These are phyloP conservation scores for Myxozyma nipponensis DNA, from an alignment of 805 yeast species.

Conservation along the genomic window DNA sequence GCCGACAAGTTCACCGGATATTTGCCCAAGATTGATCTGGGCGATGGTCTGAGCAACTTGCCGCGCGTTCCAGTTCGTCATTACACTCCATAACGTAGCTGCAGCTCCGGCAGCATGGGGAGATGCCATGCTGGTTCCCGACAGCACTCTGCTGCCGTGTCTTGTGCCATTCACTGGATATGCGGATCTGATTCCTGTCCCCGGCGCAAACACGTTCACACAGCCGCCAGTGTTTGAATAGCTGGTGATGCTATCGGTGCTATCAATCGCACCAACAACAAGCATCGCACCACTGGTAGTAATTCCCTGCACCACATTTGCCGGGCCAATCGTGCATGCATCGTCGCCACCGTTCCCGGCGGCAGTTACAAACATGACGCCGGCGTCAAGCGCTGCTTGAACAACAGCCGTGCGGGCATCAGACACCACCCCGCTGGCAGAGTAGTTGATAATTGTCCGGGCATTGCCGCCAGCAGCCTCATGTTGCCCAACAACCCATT, in stretches of 20 bases:
- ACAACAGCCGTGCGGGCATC: constrained; percentile 84
- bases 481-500: constrained; percentile 74
- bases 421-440: constrained; percentile 90
- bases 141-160: constrained; percentile 42
- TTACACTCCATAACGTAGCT: constrained; percentile 7
- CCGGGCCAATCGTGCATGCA: constrained; percentile 90
- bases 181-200: constrained; percentile 73
- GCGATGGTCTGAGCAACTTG: constrained; percentile 4
- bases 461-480: constrained; percentile 34
- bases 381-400: constrained; percentile 82
- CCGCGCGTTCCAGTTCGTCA: constrained; percentile 2
- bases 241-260: background rate
- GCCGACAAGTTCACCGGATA: background rate
- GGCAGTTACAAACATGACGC: constrained; percentile 87
- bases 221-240: constrained; percentile 3
- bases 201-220: constrained; percentile 51
- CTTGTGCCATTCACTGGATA: constrained; percentile 33
- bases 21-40: background rate
- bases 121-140: constrained; percentile 97
- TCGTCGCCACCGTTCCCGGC: constrained; percentile 87
- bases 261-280: constrained; percentile 35
- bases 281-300: constrained; percentile 69
- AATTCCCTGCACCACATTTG: constrained; percentile 43
- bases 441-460: constrained; percentile 66
- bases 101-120: constrained; percentile 89